These are phyloP conservation scores for Echites panduratus DNA, from an alignment of 257 asterid species.

Conservation along the genomic window DNA sequence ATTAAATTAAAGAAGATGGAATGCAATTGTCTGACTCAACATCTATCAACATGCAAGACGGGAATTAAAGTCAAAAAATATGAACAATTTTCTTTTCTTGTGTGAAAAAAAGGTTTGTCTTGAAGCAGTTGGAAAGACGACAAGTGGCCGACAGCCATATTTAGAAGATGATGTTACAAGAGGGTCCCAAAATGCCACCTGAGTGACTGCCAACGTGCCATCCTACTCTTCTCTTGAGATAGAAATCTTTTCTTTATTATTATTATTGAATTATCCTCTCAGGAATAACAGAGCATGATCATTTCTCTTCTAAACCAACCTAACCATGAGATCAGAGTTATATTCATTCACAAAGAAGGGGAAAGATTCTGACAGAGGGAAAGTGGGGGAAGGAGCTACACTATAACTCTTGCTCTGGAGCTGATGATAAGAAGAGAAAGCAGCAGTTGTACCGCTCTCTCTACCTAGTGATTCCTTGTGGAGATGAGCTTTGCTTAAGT, in stretches of 20 bases:
- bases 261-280: slow-evolving; percentile 17
- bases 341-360: background rate
- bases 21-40: too few species aligned
- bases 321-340: background rate
- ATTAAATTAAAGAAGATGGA: too few species aligned
- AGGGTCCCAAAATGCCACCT: slow-evolving; percentile 17
- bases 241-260: background rate
- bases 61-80: background rate
- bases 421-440: background rate
- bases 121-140: slow-evolving; percentile 17
- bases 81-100: slow-evolving; percentile 2
- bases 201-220: slow-evolving; percentile 21
- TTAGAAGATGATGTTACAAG: slow-evolving; percentile 11
- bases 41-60: background rate
- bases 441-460: background rate
- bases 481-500: slow-evolving; percentile 12
- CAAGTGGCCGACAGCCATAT: slow-evolving; percentile 35
- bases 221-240: slow-evolving; percentile 19
- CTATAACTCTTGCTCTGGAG: too few species aligned
- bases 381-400: too few species aligned
- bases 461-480: background rate
- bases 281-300: slow-evolving; percentile 7
- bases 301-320: slow-evolving; percentile 4
- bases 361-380: background rate
- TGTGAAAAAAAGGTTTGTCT: slow-evolving; percentile 10